These are phyloP conservation scores for Thymus quinquecostatus DNA, from an alignment of 257 asterid species.

Conservation along the genomic window DNA sequence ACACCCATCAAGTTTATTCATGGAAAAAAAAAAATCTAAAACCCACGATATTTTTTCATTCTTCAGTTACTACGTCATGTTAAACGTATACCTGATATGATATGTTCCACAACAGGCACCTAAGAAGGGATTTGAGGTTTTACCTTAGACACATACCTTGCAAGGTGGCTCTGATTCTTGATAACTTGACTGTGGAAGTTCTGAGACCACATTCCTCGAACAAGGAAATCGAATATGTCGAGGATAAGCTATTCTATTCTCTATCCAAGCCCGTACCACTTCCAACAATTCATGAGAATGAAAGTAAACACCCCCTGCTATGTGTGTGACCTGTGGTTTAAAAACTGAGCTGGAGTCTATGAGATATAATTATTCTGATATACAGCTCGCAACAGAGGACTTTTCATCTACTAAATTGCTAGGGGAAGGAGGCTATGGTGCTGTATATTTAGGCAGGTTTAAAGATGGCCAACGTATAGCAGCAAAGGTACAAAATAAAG, in stretches of 20 bases:
- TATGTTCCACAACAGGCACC: conserved; percentile 54
- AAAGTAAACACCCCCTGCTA: conserved; percentile 59
- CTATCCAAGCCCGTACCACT: conserved; percentile 55
- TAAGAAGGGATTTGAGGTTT: conserved; percentile 61
- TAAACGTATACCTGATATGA: conserved; percentile 14
- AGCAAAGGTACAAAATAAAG: conserved; percentile 83
- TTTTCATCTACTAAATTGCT: conserved; percentile 65
- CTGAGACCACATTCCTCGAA: conserved; percentile 40
- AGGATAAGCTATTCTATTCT: conserved; percentile 51
- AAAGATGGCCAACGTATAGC: conserved; percentile 79
- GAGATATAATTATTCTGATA: conserved; percentile 66
- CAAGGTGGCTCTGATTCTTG: conserved; percentile 67
- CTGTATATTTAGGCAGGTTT: conserved; percentile 72
- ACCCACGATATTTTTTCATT: not conserved
- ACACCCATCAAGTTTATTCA: too few relatives aligned
- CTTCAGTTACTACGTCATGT: conserved; percentile 5
- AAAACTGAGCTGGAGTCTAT: conserved; percentile 62
- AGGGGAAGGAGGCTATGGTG: conserved; percentile 88
- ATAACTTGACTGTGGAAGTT: conserved; percentile 48
- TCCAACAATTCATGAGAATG: conserved; percentile 36
- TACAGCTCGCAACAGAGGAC: conserved; percentile 67
- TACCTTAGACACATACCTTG: conserved; percentile 69
- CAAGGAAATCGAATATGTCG: conserved; percentile 43
- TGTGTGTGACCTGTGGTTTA: conserved; percentile 71
- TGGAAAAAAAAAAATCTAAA: not conserved